phyloP scores from a whole-genome alignment of 129 eudicot genomes.

The Erigeron canadensis region DNA sequence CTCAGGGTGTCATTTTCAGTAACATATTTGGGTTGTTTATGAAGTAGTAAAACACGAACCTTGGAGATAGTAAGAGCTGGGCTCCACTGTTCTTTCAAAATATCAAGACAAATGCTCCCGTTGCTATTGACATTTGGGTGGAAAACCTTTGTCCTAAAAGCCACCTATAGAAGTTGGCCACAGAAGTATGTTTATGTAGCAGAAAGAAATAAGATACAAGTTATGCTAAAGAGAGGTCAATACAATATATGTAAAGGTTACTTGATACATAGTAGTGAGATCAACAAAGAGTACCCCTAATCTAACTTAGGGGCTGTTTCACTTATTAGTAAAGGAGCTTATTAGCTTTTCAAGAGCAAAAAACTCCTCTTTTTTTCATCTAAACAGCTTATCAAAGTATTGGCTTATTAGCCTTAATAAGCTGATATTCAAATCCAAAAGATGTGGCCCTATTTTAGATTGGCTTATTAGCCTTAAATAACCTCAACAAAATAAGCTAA shows the following conservation, averaged over 20 bases:
- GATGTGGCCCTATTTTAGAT: no score
- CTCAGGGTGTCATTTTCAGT: not conserved
- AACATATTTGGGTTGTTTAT: not conserved
- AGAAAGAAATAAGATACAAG: not conserved
- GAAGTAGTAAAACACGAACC: conserved; percentile 34
- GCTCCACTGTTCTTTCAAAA: conserved; percentile 91
- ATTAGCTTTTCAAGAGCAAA: no score
- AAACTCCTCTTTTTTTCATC: no score
- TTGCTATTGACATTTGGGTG: conserved; percentile 44
- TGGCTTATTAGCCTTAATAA: no score
- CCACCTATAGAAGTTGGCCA: conserved; percentile 37
- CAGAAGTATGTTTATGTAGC: conserved; percentile 6
- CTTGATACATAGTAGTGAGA: not conserved
- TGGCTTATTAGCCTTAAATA: no score
- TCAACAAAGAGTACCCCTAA: not conserved
- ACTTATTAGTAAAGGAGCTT: no score
- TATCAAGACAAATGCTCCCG: conserved; percentile 89
- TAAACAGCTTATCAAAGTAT: no score
- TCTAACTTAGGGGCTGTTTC: not conserved
- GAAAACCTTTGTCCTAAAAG: conserved; percentile 33
- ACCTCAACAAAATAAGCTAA: no score
- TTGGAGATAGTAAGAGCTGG: conserved; percentile 80
- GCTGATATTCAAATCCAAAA: no score
- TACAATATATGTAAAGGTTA: not conserved
- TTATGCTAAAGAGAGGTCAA: not conserved